Base-by-base conservation (phyloP, 305 asterid genomes). In the Plantago coronopus region DNA sequence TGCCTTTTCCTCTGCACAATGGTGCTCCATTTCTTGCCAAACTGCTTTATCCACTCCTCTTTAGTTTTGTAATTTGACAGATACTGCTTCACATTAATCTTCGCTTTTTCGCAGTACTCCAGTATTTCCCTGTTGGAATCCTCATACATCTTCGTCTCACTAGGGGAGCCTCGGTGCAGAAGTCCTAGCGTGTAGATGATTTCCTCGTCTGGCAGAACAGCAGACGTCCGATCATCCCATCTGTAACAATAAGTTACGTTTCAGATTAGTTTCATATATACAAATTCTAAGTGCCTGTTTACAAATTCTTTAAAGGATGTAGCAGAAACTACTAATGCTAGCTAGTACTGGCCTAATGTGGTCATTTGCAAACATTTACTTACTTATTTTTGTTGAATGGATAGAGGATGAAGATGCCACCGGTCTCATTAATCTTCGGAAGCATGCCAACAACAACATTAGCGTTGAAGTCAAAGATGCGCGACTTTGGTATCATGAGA, bases 211-310 rank as follows among this genome's bases (percentile, higher is more conserved):
- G 94, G 97, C 49, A 15, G 74, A 0, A 84, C 77, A 0, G 82
- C 83, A 1, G 94, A 76, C 87, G 69, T 86, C 15, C 78, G 55
- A 43, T 79, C 79, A 21, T 84, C 94, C 95, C 95, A 89, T 67
- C 89, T 85, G 79, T 67, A n/a, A 54, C 7, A 14, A 25, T 44
- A 10, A 18, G 9, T 2, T 25, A 25, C n/a, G n/a, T n/a, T n/a
- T n/a, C n/a, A n/a, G n/a, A n/a, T n/a, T n/a, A n/a, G n/a, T n/a
- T n/a, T n/a, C n/a, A n/a, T n/a, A n/a, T n/a, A n/a, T n/a, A n/a
- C n/a, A n/a, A n/a, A n/a, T n/a, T n/a, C n/a, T n/a, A n/a, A n/a
- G n/a, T n/a, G n/a, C n/a, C n/a, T n/a, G n/a, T n/a, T n/a, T n/a
- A n/a, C n/a, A n/a, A n/a, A n/a, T n/a, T n/a, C n/a, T n/a, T n/a